Percentiles rank a stretch among this genome's conserved stretches.
These are phyloP conservation scores for Colletotrichum spinosum DNA, from an alignment of 2,329 filamentous ascomycete species.

Conservation along the genomic window DNA sequence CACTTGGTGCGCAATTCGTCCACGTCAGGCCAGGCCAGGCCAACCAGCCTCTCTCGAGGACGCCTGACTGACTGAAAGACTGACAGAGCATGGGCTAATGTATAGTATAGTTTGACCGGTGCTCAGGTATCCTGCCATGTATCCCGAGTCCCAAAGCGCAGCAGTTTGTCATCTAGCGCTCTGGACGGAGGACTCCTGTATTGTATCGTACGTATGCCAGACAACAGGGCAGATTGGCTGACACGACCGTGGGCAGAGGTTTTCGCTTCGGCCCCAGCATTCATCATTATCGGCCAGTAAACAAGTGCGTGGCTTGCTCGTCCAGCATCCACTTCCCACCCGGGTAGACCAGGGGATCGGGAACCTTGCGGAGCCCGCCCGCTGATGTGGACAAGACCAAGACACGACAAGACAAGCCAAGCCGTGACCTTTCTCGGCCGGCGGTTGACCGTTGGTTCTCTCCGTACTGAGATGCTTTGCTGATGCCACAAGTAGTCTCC, in stretches of 20 bases:
- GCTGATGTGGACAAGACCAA: slow-evolving; percentile 22
- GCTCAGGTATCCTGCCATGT: too few species aligned
- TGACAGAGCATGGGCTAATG: background rate
- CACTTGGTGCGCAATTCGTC: slow-evolving; percentile 34
- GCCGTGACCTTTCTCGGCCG: too few species aligned
- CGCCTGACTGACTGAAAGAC: background rate
- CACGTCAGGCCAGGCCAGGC: slow-evolving; percentile 25
- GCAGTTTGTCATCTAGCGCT: too few species aligned
- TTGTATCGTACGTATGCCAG: background rate
- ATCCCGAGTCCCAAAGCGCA: too few species aligned
- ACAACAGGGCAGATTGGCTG: background rate
- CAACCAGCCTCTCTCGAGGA: background rate
- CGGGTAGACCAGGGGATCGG: slow-evolving; percentile 16
- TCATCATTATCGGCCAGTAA: background rate
- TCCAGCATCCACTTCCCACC: background rate
- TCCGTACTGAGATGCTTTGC: too few species aligned
- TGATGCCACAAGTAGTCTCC: too few species aligned
- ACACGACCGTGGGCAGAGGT: background rate
- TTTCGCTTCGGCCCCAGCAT: background rate
- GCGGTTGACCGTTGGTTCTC: too few species aligned
- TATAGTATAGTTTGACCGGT: background rate
- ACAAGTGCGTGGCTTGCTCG: slow-evolving; percentile 7
- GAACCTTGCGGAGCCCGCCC: slow-evolving; percentile 28
- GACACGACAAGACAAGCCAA: background rate
- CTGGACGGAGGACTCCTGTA: background rate